A percentile compares a stretch with the other conserved stretches of the same genome.
phyloP scores from a whole-genome alignment of 2,329 filamentous ascomycete species.

The Clonostachys rosea region DNA sequence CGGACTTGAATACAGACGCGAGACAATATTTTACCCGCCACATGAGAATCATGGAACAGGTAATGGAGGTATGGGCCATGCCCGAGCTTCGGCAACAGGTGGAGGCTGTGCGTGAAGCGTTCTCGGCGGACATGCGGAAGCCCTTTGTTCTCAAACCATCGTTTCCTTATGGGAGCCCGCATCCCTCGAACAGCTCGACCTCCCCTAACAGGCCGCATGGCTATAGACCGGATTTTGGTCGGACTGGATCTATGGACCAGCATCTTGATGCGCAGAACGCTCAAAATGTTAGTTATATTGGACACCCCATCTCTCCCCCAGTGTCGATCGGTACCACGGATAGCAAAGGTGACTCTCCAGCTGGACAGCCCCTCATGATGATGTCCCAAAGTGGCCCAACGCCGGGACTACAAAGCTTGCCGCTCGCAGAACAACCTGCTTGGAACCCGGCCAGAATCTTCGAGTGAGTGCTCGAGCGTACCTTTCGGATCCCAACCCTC shows the following conservation, averaged over 20 bases:
- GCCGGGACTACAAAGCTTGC: constrained; percentile 49
- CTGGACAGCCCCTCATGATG: constrained; percentile 68
- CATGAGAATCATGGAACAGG: constrained; percentile 88
- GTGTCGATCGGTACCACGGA: constrained; percentile 69
- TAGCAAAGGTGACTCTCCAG: constrained; percentile 72
- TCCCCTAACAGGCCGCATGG: constrained; percentile 51
- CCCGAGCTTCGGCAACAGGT: constrained; percentile 88
- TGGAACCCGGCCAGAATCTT: constrained; percentile 90
- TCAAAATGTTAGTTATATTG: constrained; percentile 62
- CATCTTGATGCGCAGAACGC: constrained; percentile 47
- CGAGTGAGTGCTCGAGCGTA: constrained; percentile 60
- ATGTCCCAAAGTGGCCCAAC: constrained; percentile 58
- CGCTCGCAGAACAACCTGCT: constrained; percentile 56
- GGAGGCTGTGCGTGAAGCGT: constrained; percentile 82
- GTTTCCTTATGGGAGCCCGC: constrained; percentile 83
- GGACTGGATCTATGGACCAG: constrained; percentile 44
- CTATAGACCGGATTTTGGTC: constrained; percentile 42
- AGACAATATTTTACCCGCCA: constrained; percentile 87
- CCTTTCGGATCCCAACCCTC: constrained; percentile 2
- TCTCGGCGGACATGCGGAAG: constrained; percentile 79
- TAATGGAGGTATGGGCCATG: constrained; percentile 79
- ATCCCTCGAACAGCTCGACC: constrained; percentile 57
- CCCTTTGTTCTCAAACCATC: constrained; percentile 85
- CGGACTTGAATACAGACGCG: constrained; percentile 79
- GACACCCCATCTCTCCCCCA: constrained; percentile 75